Evolutionary conservation across 805 yeast species (phyloP), one percentile per base, ranked within the genome.

Genomic region (Priceomyces fermenticarens): DNA sequence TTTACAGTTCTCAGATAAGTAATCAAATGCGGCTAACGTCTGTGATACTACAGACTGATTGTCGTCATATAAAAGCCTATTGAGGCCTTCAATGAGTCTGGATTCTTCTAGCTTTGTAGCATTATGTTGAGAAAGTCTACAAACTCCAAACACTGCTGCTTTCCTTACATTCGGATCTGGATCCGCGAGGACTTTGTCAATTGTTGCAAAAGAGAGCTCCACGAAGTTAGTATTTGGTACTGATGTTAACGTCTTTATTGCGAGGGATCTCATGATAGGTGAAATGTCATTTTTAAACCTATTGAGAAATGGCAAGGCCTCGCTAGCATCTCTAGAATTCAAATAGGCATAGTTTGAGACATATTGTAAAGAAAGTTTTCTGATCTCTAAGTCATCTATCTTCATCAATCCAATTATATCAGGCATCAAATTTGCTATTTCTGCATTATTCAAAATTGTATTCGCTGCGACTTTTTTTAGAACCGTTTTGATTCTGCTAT

Each of bases 401-500:
- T 70, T 67, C 53, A 85, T 65, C n/a, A 82, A 62, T 28, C 59
- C 55, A 5, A 78, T 44, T 5, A 88, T 74, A 38, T 87, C 95
- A 1, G 82, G 81, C 53, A 83, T 77, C 40, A 91, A 57, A 13
- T 65, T 58, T 9, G 80, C 70, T 78, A 89, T 78, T 55, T 91
- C 97, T 41, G 75, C 75, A 58, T 87, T 88, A 37, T 89, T 88
- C 62, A 88, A 72, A 4, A 95, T 83, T 61, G 88, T 75, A 60
- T 89, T 90, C 32, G 96, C 91, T 6, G 90, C 72, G 20, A 88
- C 75, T 53, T 85, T 85, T 58, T 82, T 83, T 53, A 91, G 52
- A 4, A 68, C 63, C 25, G 57, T 43, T 46, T 61, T 65, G 46
- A 70, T 54, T 28, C 69, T 57, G 20, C 51, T 49, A 27, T 62